Evolutionary conservation across 129 eudicot genomes (phyloP), one percentile per base, ranked within the genome.

Genomic region (Chrysanthemum makinoi): DNA sequence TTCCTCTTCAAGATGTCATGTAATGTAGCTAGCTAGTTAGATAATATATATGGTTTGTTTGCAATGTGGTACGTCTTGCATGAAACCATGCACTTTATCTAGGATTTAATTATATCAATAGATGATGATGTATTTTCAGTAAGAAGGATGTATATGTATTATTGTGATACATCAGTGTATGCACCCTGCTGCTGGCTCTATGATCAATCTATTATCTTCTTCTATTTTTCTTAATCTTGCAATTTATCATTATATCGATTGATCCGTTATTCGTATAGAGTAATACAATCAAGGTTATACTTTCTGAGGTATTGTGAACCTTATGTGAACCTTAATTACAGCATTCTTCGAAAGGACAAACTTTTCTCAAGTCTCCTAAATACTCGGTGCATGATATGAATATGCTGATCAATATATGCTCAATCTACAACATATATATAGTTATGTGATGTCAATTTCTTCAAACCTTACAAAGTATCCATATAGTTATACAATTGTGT

Each of bases 31-130:
- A 50, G 61, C n/a, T 70, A 50, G 24, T 44, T 66, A 48, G 18
- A 1, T 56, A 56, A 2, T 7, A 56, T 56, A 10, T 16, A 69
- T 33, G 64, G 64, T 69, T 70, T 71, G 75, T 56, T 35, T 72
- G 46, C 55, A 71, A 72, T 59, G 75, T 48, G 60, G 67, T 48
- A 72, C 12, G 76, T 48, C 16, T 71, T 71, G 76, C 76, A 72
- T 72, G 76, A 72, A 22, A 61, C 69, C 76, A 72, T 61, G 76
- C 76, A 72, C 50, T 59, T 68, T n/a, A 48, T 59, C 47, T 72
- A 60, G 28, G 5, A 30, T 13, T 56, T 7, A 66, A 55, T 6
- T 65, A 43, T 18, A 11, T 2, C 20, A 20, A 20, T 20, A 20
- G 33, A 8, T 18, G 28, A 28, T 44, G 10, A 24, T 66, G 70